Evolutionary conservation across 2,329 filamentous ascomycete species (phyloP).

Genomic region (Spiromastix sp.): DNA sequence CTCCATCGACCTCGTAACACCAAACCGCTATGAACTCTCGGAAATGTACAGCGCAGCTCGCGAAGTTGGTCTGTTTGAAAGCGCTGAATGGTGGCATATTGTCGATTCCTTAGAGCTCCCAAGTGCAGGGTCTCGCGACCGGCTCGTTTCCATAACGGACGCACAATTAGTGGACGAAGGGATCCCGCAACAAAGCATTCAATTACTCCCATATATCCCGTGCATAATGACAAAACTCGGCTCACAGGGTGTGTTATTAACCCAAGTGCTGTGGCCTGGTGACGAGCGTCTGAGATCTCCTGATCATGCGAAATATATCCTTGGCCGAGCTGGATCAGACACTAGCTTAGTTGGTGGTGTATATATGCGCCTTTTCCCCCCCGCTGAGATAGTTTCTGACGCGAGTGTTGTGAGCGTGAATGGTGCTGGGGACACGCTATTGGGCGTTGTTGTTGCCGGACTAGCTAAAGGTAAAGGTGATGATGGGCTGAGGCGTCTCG

Average conservation of each 20-base stretch:
- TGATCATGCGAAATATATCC: conserved; percentile 57
- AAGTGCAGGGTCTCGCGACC: conserved; percentile 56
- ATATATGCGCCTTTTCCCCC: conserved; percentile 69
- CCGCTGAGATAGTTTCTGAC: conserved; percentile 49
- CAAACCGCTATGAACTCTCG: conserved; percentile 71
- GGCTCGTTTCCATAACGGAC: conserved; percentile 59
- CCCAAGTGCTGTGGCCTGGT: conserved; percentile 55
- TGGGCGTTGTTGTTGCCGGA: conserved; percentile 74
- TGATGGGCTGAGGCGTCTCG: conserved; percentile 36
- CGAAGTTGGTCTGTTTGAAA: conserved; percentile 56
- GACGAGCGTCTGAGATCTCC: conserved; percentile 57
- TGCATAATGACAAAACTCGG: conserved; percentile 80
- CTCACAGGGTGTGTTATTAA: conserved; percentile 61
- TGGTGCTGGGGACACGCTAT: conserved; percentile 86
- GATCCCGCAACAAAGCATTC: conserved; percentile 71
- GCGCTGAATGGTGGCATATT: conserved; percentile 63
- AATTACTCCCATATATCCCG: conserved; percentile 80
- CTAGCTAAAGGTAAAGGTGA: conserved; percentile 41
- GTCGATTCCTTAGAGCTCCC: conserved; percentile 72
- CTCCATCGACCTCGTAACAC: conserved; percentile 64
- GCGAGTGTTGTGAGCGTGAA: conserved; percentile 78
- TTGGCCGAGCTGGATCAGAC: conserved; percentile 50
- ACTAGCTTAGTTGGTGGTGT: conserved; percentile 58
- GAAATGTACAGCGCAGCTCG: conserved; percentile 68
- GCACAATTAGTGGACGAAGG: conserved; percentile 62